Evolutionary conservation across 2,329 filamentous ascomycete species (phyloP).

Genomic region (Fusarium sp.): DNA sequence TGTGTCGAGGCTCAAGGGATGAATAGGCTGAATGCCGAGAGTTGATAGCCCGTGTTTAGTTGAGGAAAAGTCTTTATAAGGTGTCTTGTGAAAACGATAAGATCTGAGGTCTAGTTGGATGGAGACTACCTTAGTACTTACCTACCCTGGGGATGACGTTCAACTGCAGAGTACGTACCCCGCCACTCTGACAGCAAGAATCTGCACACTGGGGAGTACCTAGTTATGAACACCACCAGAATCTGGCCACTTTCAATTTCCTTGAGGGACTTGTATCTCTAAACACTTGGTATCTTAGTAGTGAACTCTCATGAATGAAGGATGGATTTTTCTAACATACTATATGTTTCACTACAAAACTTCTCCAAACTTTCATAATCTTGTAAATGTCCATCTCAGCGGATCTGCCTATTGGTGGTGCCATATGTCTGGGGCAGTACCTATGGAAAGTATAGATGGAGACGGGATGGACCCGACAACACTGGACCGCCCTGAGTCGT

Average conservation of each 20-base stretch:
- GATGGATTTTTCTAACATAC: too few relatives aligned
- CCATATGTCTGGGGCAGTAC: conserved; percentile 4
- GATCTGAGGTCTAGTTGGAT: conserved; percentile 25
- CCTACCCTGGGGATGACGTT: conserved; percentile 34
- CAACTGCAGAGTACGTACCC: conserved; percentile 28
- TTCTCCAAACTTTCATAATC: not conserved
- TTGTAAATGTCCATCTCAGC: not conserved
- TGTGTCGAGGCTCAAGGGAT: conserved; percentile 16
- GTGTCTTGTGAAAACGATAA: conserved; percentile 27
- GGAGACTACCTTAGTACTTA: too few relatives aligned
- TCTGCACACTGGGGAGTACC: not conserved
- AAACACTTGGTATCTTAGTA: too few relatives aligned
- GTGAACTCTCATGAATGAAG: not conserved
- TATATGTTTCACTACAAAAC: too few relatives aligned
- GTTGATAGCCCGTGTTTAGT: conserved; percentile 17
- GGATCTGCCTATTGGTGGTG: not conserved
- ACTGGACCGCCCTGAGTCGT: conserved; percentile 19
- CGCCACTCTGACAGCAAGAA: conserved; percentile 11
- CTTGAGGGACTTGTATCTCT: not conserved
- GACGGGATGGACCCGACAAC: too few relatives aligned
- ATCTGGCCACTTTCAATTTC: not conserved
- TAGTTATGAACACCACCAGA: not conserved
- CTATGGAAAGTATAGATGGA: too few relatives aligned
- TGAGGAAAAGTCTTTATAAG: conserved; percentile 16
- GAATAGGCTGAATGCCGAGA: conserved; percentile 12